Conservation (phyloP, 2,329 filamentous ascomycete species). For the Botrytis deweyae region DNA sequence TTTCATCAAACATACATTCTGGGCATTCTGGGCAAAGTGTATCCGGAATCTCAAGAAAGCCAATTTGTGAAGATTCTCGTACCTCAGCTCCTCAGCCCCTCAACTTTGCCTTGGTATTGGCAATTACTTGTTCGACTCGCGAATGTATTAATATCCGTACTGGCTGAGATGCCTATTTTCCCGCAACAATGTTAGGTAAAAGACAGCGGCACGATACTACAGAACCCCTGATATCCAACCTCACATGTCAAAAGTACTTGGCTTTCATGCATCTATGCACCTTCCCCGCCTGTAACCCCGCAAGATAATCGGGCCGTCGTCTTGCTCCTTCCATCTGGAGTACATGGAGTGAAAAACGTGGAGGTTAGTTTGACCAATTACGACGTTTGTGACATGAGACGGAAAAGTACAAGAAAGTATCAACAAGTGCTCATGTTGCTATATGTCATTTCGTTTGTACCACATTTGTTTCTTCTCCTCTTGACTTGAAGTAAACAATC, state of each 20-base stretch:
- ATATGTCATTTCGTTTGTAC: too few species aligned
- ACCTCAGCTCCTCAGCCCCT: conserved; percentile 3
- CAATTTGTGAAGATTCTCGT: not conserved
- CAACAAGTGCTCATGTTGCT: not conserved
- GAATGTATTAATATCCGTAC: not conserved
- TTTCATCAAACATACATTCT: not conserved
- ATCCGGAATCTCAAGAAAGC: not conserved
- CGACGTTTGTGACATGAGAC: not conserved
- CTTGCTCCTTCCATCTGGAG: not conserved
- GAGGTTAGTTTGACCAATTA: not conserved
- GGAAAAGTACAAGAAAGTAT: not conserved
- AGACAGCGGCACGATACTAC: not conserved
- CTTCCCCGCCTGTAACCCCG: conserved; percentile 3
- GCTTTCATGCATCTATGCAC: not conserved
- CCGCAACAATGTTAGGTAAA: not conserved
- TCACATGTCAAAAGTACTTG: not conserved
- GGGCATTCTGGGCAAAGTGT: not conserved
- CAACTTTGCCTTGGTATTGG: not conserved
- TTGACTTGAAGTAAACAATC: not conserved
- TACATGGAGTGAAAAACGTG: not conserved
- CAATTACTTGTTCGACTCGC: not conserved
- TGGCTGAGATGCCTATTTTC: not conserved
- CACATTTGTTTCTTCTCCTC: not conserved
- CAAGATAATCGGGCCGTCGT: conserved; percentile 4
- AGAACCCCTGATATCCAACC: not conserved